Conservation (phyloP, 208 protist species). For the Leishmania amazonensis region DNA sequence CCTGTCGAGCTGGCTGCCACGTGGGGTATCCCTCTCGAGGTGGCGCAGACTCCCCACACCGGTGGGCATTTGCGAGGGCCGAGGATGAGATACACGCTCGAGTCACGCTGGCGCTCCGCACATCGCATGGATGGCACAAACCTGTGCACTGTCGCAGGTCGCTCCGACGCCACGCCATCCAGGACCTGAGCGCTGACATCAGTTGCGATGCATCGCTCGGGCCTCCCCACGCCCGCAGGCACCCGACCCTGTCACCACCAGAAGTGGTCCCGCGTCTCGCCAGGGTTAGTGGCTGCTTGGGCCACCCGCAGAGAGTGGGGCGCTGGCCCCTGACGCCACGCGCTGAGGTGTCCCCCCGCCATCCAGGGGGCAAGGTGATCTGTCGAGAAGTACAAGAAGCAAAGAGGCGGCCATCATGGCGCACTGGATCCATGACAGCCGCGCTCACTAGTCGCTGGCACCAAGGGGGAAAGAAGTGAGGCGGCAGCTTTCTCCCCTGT, state of each 20-base stretch:
- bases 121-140: not conserved
- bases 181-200: not conserved
- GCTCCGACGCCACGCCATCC: not conserved
- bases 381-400: not conserved
- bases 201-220: not conserved
- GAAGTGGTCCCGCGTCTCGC: not conserved
- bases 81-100: not conserved
- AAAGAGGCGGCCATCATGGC: not conserved
- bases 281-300: not conserved
- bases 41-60: not conserved
- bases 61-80: not conserved
- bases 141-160: not conserved
- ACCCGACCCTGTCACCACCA: not conserved
- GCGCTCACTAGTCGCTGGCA: not conserved
- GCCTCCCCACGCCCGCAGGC: not conserved
- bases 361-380: not conserved
- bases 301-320: not conserved
- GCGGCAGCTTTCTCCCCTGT: not conserved
- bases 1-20: not conserved
- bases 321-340: not conserved
- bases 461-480: not conserved
- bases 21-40: not conserved
- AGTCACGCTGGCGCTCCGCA: not conserved
- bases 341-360: not conserved
- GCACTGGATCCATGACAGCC: not conserved